phyloP scores from a whole-genome alignment of 1,139 yeast species.

The Candida dubliniensis region DNA sequence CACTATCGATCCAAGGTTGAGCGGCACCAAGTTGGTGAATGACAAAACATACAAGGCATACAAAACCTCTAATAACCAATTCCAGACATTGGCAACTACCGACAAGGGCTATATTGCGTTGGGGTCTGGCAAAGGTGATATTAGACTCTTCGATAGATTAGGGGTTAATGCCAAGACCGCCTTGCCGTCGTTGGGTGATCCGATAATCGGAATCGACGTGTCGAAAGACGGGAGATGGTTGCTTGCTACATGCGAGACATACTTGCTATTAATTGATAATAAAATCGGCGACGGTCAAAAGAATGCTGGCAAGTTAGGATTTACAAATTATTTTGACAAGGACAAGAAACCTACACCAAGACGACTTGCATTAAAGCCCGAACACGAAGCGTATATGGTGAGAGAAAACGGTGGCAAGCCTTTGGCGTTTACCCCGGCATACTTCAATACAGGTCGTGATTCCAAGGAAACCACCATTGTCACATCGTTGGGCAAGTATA shows the following conservation, averaged over 20 bases:
- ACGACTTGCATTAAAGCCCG: slow-evolving; percentile 67
- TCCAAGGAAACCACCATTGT: slow-evolving; percentile 69
- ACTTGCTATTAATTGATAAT: slow-evolving; percentile 67
- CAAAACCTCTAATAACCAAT: slow-evolving; percentile 55
- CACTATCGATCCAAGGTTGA: slow-evolving; percentile 74
- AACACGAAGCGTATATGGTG: slow-evolving; percentile 67
- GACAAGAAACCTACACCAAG: slow-evolving; percentile 70
- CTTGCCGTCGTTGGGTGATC: slow-evolving; percentile 80
- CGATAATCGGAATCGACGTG: slow-evolving; percentile 63
- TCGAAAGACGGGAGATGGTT: slow-evolving; percentile 83
- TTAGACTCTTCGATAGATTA: slow-evolving; percentile 66
- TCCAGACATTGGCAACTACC: slow-evolving; percentile 69
- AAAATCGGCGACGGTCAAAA: slow-evolving; percentile 59
- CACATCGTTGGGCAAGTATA: slow-evolving; percentile 78
- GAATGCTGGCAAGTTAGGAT: slow-evolving; percentile 64
- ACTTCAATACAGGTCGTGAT: slow-evolving; percentile 68
- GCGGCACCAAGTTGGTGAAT: slow-evolving; percentile 52
- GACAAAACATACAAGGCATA: slow-evolving; percentile 41
- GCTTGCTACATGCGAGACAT: slow-evolving; percentile 73
- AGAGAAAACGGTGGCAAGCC: slow-evolving; percentile 47
- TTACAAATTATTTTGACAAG: slow-evolving; percentile 60
- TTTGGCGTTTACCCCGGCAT: slow-evolving; percentile 66
- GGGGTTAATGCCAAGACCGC: slow-evolving; percentile 77
- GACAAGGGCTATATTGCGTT: slow-evolving; percentile 73
- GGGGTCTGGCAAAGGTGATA: slow-evolving; percentile 73